Base-by-base conservation (phyloP, 2,329 filamentous ascomycete genomes). In the Verticillium tricorpus region DNA sequence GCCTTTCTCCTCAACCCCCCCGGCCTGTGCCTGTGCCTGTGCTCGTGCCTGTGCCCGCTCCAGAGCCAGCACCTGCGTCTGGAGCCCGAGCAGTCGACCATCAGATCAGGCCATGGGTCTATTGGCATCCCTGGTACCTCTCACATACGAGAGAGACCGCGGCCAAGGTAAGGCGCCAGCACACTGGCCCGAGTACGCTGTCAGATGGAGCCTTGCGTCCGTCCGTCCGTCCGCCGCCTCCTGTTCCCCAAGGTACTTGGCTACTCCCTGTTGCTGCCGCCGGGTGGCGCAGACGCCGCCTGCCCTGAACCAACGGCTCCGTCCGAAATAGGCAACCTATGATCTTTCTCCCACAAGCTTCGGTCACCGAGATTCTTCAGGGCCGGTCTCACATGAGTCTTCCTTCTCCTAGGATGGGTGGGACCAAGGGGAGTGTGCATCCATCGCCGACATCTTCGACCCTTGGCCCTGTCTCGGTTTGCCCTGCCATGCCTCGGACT, bases 361-460 rank as follows among this genome's bases (percentile, higher is more conserved):
- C 78, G 78, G 78, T 78, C 69, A 76, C 78, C 78, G 78, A 79
- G 69, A 67, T 64, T 66, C 67, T 70, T 68, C 69, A 72, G 69
- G 67, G 65, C 75, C 76, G 76, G 76, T 73, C 73, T 62, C 60
- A 66, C 67, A 66, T 68, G 68, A 52, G 45, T 52, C 45, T 52
- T 19, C 67, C 67, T 61, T 14, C n/a, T 22, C 31, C 28, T 34
- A 66, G 70, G 70, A 64, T 62, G 65, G 62, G 62, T 69, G 61
- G 67, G 65, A 70, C 65, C 55, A 57, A 56, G 54, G 32, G 55
- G 55, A 35, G 55, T 37, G 55, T 57, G 55, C 55, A 57, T 25
- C n/a, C n/a, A 34, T 57, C 32, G 32, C 55, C 55, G 55, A 22
- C 31, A 22, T 11, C 32, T 37, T 37, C n/a, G 22, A 19, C 25